Conservation (phyloP, 495 filamentous ascomycete genomes). For the Neurospora intermedia region DNA sequence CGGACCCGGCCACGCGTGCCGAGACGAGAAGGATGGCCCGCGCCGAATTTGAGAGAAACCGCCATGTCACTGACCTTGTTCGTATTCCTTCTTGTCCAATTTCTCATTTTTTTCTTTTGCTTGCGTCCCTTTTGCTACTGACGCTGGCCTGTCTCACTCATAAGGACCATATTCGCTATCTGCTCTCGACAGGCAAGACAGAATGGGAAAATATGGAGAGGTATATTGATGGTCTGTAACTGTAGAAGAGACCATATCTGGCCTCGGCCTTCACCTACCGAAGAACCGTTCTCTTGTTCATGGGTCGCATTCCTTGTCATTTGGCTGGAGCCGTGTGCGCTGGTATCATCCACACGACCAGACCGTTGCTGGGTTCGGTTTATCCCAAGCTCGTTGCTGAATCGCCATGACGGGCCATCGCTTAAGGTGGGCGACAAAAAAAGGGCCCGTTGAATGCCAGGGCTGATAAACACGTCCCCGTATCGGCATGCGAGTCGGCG, state of each 20-base stretch:
- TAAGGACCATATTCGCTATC: conserved; percentile 42
- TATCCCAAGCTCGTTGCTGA: background rate
- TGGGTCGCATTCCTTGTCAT: background rate
- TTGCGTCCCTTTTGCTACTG: conserved; percentile 1
- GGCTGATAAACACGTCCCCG: background rate
- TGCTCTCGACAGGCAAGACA: conserved; percentile 47
- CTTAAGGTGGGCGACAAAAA: background rate
- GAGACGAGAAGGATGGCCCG: conserved; percentile 66
- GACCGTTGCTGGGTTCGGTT: background rate
- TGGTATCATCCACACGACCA: background rate
- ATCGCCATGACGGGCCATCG: background rate
- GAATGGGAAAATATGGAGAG: conserved; percentile 50
- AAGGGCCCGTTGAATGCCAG: background rate
- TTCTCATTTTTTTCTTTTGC: background rate
- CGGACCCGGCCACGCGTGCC: conserved; percentile 40
- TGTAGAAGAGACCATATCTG: background rate
- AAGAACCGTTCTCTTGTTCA: background rate
- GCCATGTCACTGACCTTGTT: conserved; percentile 59
- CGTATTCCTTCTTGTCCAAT: conserved; percentile 7
- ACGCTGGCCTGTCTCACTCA: conserved; percentile 1
- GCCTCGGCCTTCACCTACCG: background rate
- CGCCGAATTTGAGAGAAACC: conserved; percentile 65
- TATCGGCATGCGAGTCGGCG: background rate
- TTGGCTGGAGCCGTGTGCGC: background rate
- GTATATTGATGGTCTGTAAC: conserved; percentile 44